A percentile compares a stretch with the other conserved stretches of the same genome.
Conservation (phyloP, 75 land plant species). For the Picea glauca region DNA sequence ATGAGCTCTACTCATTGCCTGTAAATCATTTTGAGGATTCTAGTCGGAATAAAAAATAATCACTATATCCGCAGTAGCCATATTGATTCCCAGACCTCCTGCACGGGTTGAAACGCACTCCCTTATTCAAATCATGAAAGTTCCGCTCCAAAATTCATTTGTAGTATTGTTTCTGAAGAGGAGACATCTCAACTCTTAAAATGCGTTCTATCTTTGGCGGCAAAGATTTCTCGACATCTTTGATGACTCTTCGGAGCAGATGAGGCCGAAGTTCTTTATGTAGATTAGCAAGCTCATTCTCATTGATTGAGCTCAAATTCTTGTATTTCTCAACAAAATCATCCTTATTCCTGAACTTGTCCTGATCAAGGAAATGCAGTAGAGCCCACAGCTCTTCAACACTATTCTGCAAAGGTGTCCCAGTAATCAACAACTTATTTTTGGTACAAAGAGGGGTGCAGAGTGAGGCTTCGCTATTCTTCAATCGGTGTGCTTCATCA, state of each 20-base stretch:
- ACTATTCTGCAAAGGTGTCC: constrained; percentile 95
- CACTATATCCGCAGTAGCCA: constrained; percentile 46
- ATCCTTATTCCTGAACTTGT: constrained; percentile 39
- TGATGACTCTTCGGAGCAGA: constrained; percentile 93
- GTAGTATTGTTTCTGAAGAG: constrained; percentile 97
- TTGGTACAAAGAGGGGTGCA: constrained; percentile 97
- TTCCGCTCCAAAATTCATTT: constrained; percentile 99
- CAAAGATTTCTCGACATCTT: constrained; percentile 97
- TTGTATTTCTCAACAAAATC: constrained; percentile 40
- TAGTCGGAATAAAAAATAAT: constrained; percentile 25
- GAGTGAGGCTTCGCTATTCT: too few relatives aligned
- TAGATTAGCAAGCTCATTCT: constrained; percentile 91
- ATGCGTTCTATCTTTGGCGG: constrained; percentile 79
- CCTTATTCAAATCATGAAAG: constrained; percentile 91
- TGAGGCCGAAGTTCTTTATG: constrained; percentile 95
- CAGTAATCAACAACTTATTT: constrained; percentile 91
- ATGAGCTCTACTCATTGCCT: constrained; percentile 47
- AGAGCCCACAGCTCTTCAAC: constrained; percentile 95
- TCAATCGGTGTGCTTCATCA: constrained; percentile 20
- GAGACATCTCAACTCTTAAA: constrained; percentile 6
- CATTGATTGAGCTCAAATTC: constrained; percentile 87
- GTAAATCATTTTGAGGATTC: constrained; percentile 46
- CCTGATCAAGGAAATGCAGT: constrained; percentile 40
- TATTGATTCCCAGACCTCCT: constrained; percentile 44
- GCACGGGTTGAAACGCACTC: constrained; percentile 65